phyloP scores from a whole-genome alignment of 2,329 filamentous ascomycete genomes.

The Sporothrix brunneoviolacea region DNA sequence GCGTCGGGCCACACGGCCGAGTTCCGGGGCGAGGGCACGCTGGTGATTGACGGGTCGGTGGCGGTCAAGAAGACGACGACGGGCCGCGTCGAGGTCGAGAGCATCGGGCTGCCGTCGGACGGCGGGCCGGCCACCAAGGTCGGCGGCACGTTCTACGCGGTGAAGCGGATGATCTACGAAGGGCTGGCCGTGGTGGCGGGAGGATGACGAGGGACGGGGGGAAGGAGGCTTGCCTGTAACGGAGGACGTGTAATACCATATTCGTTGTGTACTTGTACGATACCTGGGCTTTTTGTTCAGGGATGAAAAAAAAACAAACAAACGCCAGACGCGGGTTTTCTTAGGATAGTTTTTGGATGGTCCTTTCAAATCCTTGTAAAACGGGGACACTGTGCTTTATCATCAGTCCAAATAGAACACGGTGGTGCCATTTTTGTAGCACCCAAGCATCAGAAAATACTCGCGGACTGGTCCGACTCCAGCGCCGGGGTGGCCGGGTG shows the following conservation, averaged over 20 bases:
- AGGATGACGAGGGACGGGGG: constrained; percentile 34
- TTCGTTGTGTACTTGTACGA: no score
- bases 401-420: neutral
- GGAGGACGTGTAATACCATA: neutral
- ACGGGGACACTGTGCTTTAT: neutral
- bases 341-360: no score
- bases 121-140: constrained; percentile 33
- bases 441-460: no score
- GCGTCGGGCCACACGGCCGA: constrained; percentile 78
- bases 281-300: neutral
- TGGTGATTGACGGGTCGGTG: constrained; percentile 82
- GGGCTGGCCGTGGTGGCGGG: constrained; percentile 86
- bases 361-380: no score
- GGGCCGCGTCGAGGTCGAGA: constrained; percentile 85
- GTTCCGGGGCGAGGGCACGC: constrained; percentile 85
- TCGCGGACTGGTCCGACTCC: no score
- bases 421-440: neutral
- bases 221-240: neutral
- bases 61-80: constrained; percentile 81
- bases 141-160: constrained; percentile 72
- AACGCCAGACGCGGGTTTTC: neutral
- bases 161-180: constrained; percentile 88
- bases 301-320: constrained; percentile 10
- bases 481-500: no score
- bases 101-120: constrained; percentile 51